These are phyloP conservation scores for Trichosanthes cucumerina DNA, from an alignment of 306 rosid species.

Conservation along the genomic window DNA sequence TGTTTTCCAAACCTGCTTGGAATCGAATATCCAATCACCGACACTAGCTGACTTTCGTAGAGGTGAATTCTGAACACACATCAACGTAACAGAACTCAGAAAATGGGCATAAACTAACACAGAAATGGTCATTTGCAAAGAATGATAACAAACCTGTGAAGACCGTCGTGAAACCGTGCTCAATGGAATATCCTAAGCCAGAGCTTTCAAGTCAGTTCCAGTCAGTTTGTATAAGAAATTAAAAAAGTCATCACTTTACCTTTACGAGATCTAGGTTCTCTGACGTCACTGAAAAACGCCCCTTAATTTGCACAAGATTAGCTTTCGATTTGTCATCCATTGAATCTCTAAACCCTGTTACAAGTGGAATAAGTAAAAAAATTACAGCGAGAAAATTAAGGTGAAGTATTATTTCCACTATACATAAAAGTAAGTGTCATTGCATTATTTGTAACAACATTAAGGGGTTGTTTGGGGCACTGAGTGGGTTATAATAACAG, in stretches of 20 bases:
- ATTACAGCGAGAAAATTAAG: conserved; percentile 16
- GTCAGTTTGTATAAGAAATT: background rate
- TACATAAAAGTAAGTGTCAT: background rate
- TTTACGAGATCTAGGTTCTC: conserved; percentile 94
- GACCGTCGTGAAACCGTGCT: conserved; percentile 76
- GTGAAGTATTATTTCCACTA: background rate
- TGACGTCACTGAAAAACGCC: conserved; percentile 93
- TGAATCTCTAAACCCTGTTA: conserved; percentile 80
- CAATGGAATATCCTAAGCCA: conserved; percentile 80
- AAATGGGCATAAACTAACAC: conserved; percentile 2
- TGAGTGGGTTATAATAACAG: too few species aligned
- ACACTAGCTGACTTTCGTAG: conserved; percentile 92
- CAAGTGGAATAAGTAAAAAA: conserved; percentile 11
- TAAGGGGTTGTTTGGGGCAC: too few species aligned
- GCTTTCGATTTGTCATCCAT: conserved; percentile 89
- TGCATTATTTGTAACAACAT: background rate
- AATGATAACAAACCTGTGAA: conserved; percentile 65
- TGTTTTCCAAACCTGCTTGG: conserved; percentile 57
- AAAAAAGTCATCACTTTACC: conserved; percentile 33
- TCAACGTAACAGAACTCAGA: conserved; percentile 23
- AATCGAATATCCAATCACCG: conserved; percentile 86
- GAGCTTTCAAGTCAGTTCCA: conserved; percentile 37
- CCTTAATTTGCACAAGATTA: conserved; percentile 92
- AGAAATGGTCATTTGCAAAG: conserved; percentile 2
- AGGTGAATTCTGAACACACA: conserved; percentile 55